Evolutionary conservation across 768 basidiomycete genomes (phyloP), one percentile per base, ranked within the genome.

Genomic region (Auriscalpium microsporum): DNA sequence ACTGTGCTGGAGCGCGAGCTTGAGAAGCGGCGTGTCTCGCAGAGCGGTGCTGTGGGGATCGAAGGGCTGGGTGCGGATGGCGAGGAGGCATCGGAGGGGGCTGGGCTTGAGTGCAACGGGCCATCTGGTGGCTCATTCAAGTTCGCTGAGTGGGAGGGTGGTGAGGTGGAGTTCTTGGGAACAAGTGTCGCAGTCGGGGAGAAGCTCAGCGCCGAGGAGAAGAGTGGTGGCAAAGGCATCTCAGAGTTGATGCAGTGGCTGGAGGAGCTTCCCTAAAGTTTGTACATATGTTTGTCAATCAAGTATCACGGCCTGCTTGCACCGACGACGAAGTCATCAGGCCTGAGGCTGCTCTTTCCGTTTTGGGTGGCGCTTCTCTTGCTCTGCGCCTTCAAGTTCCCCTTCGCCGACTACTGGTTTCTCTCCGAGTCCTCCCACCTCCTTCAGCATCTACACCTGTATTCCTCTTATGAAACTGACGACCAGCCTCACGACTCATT

Each of bases 81-180:
- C 8, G 67, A 71, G 19, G 68, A 68, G 19, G 57, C 49, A 19
- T 72, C 79, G 4, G 86, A 87, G 50, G 70, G 87, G 69, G 87
- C 86, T 37, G 89, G 90, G 0, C 68, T 93, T 53, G 88, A 91
- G 49, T 87, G 86, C 64, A 76, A 70, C 53, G 79, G 78, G 21
- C 69, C 72, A 35, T 73, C 73, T 28, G 78, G 75, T 13, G 78
- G 76, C 0, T 58, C 71, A 17, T 93, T 93, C 74, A 83, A 74
- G 61, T 92, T 92, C 63, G 76, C 75, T 3, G 82, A 85, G 45
- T 93, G 90, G 90, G 90, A 91, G 61, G 90, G 88, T 2, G 90
- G 90, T 8, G 83, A 89, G n/a, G 72, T 90, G 17, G 65, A 73
- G 1, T 86, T 90, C 62, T 57, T 84, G 36, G 85, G 80, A 28